Evolutionary conservation across 495 filamentous ascomycete genomes (phyloP).

Genomic region (Penicillium pancosmium): DNA sequence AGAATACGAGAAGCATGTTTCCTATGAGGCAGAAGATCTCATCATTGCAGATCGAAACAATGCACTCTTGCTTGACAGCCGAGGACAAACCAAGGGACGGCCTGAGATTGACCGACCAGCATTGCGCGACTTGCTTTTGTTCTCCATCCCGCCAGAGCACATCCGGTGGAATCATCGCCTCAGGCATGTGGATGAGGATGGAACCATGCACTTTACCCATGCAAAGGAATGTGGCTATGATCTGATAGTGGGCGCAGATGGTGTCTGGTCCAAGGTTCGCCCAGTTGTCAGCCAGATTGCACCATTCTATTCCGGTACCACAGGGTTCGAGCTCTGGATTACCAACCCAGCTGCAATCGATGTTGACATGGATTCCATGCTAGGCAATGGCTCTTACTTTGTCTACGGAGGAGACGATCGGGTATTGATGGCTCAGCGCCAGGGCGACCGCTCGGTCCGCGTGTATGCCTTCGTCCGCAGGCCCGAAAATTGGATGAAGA

Average conservation of each 20-base stretch:
- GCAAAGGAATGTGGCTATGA: conserved; percentile 9
- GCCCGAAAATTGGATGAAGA: conserved; percentile 16
- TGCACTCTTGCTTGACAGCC: not conserved
- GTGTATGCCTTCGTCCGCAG: not conserved
- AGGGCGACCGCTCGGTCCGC: conserved; percentile 20
- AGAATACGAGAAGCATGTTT: conserved; percentile 44
- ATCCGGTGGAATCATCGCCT: conserved; percentile 37
- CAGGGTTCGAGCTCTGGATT: conserved; percentile 15
- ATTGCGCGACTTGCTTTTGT: conserved; percentile 43
- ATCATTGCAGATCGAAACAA: conserved; percentile 2
- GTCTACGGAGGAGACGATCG: conserved; percentile 12
- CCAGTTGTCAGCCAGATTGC: conserved; percentile 33
- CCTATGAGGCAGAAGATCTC: conserved; percentile 34
- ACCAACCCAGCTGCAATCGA: conserved; percentile 19
- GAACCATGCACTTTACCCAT: conserved; percentile 10
- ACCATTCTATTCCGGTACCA: conserved; percentile 54
- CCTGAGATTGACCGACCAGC: conserved; percentile 41
- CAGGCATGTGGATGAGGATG: not conserved
- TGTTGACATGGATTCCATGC: conserved; percentile 10
- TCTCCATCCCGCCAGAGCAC: conserved; percentile 32
- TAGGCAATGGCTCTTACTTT: conserved; percentile 19
- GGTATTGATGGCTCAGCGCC: conserved; percentile 19
- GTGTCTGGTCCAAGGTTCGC: conserved; percentile 12
- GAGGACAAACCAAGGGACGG: conserved; percentile 21
- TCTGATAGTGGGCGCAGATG: conserved; percentile 17